Percentiles rank a stretch among this genome's conserved stretches.
Evolutionary conservation across 768 basidiomycete genomes (phyloP).

Genomic region (Rhodosporidiobolus sp.): DNA sequence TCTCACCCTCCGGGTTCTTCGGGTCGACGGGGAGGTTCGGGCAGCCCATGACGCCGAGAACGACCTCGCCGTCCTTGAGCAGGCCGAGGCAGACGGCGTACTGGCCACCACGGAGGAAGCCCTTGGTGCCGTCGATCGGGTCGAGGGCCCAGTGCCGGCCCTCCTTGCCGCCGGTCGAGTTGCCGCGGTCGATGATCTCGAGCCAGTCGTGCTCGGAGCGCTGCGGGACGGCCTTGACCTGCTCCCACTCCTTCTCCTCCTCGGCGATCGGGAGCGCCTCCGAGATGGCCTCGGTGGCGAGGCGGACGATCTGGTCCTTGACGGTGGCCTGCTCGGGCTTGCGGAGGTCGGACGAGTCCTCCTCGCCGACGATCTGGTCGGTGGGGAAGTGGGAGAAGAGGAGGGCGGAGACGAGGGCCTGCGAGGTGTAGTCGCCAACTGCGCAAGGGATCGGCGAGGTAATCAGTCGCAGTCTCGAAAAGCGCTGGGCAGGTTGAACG

Average conservation of each 20-base stretch:
- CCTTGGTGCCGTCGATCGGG: slow-evolving; percentile 90
- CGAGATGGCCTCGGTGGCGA: slow-evolving; percentile 76
- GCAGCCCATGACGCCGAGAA: slow-evolving; percentile 84
- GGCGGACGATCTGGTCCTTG: slow-evolving; percentile 65
- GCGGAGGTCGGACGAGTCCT: slow-evolving; percentile 78
- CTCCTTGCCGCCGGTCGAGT: slow-evolving; percentile 63
- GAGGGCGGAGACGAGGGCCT: slow-evolving; percentile 83
- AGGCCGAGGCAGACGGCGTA: slow-evolving; percentile 88
- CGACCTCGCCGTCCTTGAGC: slow-evolving; percentile 70
- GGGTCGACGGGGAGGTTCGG: slow-evolving; percentile 75
- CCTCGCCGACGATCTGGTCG: slow-evolving; percentile 90
- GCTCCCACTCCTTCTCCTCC: slow-evolving; percentile 64
- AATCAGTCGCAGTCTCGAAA: background rate
- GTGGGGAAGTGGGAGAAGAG: slow-evolving; percentile 71
- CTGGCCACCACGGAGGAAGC: slow-evolving; percentile 86
- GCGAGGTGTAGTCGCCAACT: slow-evolving; percentile 93
- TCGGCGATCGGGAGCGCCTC: slow-evolving; percentile 54
- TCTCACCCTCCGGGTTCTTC: slow-evolving; percentile 58
- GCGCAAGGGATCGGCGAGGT: background rate
- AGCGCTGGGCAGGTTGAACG: no score
- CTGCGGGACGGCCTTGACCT: slow-evolving; percentile 50
- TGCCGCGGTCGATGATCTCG: slow-evolving; percentile 81
- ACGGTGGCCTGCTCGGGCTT: slow-evolving; percentile 54
- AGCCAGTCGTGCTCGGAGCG: slow-evolving; percentile 55
- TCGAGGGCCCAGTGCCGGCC: slow-evolving; percentile 89